Conservation (phyloP, 306 rosid genomes). For the Casuarina cunninghamiana region DNA sequence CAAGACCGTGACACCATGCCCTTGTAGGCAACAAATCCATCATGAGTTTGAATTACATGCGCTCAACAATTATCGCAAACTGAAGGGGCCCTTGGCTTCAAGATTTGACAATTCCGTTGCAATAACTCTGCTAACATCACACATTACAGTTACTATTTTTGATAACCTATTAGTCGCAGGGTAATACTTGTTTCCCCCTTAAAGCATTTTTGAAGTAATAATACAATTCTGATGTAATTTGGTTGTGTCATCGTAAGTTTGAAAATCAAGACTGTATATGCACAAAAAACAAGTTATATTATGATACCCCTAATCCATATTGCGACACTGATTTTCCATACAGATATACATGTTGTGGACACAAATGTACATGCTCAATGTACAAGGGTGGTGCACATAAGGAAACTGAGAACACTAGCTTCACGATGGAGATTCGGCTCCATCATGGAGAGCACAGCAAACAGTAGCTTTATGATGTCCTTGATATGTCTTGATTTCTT, state of each 20-base stretch:
- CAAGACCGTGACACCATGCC: no score
- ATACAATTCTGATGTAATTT: no score
- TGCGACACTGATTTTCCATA: background rate
- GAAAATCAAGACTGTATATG: background rate
- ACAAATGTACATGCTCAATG: background rate
- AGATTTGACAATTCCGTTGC: background rate
- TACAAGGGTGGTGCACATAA: background rate
- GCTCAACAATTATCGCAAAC: background rate
- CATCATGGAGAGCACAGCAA: conserved; percentile 96
- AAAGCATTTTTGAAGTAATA: no score
- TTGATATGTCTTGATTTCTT: conserved; percentile 80
- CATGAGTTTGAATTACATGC: background rate
- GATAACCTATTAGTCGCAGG: background rate
- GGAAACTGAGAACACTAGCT: background rate
- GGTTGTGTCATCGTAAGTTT: no score
- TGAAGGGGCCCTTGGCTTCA: background rate
- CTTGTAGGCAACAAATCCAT: no score
- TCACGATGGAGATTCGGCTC: conserved; percentile 76
- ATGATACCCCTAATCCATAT: background rate
- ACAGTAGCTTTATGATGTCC: conserved; percentile 96
- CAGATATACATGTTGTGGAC: background rate
- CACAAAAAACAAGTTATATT: background rate
- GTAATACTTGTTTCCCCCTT: background rate
- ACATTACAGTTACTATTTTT: background rate
- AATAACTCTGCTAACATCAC: background rate